These are phyloP conservation scores for Pichia californica DNA, from an alignment of 805 yeast genomes.

Conservation along the genomic window DNA sequence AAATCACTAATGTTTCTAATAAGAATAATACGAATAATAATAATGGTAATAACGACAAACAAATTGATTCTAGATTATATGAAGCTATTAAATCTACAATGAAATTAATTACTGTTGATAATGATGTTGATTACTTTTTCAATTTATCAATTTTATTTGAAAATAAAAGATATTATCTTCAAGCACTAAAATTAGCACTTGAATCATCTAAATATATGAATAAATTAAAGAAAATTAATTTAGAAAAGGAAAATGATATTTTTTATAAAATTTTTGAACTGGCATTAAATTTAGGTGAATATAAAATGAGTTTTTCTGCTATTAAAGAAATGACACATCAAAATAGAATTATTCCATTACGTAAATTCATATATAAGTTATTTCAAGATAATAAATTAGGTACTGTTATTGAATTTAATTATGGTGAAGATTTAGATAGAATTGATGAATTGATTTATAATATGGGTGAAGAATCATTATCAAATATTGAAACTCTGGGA, in stretches of 20 bases:
- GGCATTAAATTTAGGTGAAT: conserved; percentile 27
- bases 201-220: conserved; percentile 13
- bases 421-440: conserved; percentile 34
- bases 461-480: conserved; percentile 19
- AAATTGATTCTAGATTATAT: no score
- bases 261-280: conserved; percentile 25
- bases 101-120: conserved; percentile 23
- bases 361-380: conserved; percentile 33
- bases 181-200: conserved; percentile 32
- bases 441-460: conserved; percentile 38
- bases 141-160: conserved; percentile 34
- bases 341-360: conserved; percentile 21
- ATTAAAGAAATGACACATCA: conserved; percentile 23
- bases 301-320: conserved; percentile 24
- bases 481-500: conserved; percentile 3
- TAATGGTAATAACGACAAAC: no score
- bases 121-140: conserved; percentile 32
- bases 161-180: conserved; percentile 22
- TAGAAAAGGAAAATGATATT: conserved; percentile 19
- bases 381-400: conserved; percentile 35
- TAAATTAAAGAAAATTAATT: conserved; percentile 8
- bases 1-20: conserved; percentile 18
- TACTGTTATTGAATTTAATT: conserved; percentile 36
- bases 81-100: background rate
- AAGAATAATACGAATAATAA: no score